Percentiles rank a stretch among this genome's conserved stretches.
These are phyloP conservation scores for Aspergillus pseudotamarii DNA, from an alignment of 2,329 filamentous ascomycete genomes.

Conservation along the genomic window DNA sequence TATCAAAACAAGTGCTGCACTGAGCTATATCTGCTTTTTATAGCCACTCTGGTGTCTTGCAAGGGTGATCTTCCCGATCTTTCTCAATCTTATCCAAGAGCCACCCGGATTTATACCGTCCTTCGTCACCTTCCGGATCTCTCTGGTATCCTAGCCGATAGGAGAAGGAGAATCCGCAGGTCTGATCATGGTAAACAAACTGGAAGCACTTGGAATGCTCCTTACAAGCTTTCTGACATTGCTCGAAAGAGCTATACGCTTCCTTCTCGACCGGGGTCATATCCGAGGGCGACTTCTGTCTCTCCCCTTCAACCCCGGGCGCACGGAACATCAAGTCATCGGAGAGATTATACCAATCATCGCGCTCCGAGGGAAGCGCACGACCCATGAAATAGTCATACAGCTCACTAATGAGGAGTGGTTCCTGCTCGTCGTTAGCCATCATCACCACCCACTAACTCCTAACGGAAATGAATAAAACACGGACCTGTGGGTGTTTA, in stretches of 20 bases:
- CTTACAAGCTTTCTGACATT: conserved; percentile 56
- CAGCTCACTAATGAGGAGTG: conserved; percentile 53
- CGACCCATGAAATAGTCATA: conserved; percentile 49
- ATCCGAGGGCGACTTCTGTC: conserved; percentile 39
- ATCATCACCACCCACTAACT: not conserved
- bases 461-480: not conserved
- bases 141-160: conserved; percentile 14
- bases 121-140: conserved; percentile 6
- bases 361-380: conserved; percentile 46
- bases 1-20: not conserved
- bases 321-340: conserved; percentile 48
- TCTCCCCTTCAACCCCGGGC: conserved; percentile 17
- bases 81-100: conserved; percentile 14
- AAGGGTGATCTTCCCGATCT: conserved; percentile 14
- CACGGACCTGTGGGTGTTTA: conserved; percentile 25
- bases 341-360: conserved; percentile 59
- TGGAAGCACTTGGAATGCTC: conserved; percentile 37
- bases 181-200: conserved; percentile 26
- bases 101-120: conserved; percentile 19
- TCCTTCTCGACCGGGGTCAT: conserved; percentile 47
- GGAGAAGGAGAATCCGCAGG: conserved; percentile 15
- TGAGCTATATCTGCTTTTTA: not conserved
- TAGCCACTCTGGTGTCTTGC: conserved; percentile 16
- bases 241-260: conserved; percentile 48
- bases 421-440: conserved; percentile 35